Conservation (phyloP, 208 protist genomes). For the Trypanosomatidae sp. region DNA sequence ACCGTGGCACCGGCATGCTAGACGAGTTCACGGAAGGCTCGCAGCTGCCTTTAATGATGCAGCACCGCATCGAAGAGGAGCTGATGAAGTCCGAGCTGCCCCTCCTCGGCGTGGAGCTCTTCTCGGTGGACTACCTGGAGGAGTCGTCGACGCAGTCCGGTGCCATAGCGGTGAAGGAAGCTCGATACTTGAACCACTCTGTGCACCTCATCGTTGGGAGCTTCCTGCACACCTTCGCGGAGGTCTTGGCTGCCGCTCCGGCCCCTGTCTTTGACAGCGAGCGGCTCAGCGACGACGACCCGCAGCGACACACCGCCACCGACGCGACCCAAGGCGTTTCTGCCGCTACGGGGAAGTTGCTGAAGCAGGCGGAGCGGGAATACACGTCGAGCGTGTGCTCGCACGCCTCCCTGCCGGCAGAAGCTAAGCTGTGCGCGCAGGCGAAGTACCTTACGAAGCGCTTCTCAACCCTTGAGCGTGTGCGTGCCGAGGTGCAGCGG, state of each 20-base stretch:
- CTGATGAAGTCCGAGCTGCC: conserved; percentile 39
- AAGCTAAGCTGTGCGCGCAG: conserved; percentile 20
- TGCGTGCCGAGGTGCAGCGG: conserved; percentile 49
- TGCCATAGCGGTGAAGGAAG: conserved; percentile 57
- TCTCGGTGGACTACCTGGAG: conserved; percentile 68
- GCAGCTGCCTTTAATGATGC: conserved; percentile 31
- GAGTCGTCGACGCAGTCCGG: conserved; percentile 71
- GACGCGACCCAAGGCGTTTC: conserved; percentile 5
- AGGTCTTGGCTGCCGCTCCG: conserved; percentile 22
- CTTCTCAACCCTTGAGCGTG: conserved; percentile 43
- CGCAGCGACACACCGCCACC: not conserved
- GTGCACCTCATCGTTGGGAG: conserved; percentile 47
- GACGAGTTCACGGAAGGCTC: conserved; percentile 27
- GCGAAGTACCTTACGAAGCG: conserved; percentile 31
- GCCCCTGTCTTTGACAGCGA: conserved; percentile 11
- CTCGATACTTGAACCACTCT: conserved; percentile 66
- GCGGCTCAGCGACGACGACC: conserved; percentile 7
- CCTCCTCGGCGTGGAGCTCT: conserved; percentile 60
- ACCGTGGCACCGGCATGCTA: conserved; percentile 6
- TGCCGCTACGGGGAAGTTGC: conserved; percentile 12
- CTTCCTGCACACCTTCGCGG: conserved; percentile 44
- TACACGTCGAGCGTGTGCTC: conserved; percentile 42
- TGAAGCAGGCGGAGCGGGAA: conserved; percentile 35
- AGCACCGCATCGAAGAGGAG: conserved; percentile 43
- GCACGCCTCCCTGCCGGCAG: conserved; percentile 8